Percentiles rank a stretch among this genome's conserved stretches.
Conservation (phyloP, 768 basidiomycete species). For the Russula abietina region DNA sequence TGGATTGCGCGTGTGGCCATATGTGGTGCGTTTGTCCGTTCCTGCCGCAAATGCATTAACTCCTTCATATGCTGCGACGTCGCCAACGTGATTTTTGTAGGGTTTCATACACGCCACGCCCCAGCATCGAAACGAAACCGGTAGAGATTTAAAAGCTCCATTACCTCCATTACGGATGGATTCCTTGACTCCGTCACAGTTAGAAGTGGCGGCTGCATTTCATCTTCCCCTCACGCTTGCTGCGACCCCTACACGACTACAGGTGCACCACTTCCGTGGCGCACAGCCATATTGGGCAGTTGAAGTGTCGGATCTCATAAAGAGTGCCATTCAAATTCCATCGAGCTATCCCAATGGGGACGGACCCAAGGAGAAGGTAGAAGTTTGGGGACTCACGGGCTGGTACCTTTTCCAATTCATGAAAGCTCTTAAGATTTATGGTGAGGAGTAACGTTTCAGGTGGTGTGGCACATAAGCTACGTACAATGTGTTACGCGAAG, state of each 20-base stretch:
- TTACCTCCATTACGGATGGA: slow-evolving; percentile 56
- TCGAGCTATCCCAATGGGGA: slow-evolving; percentile 40
- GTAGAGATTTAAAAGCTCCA: slow-evolving; percentile 35
- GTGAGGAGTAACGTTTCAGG: slow-evolving; percentile 30
- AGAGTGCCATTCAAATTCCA: slow-evolving; percentile 24
- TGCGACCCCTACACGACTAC: slow-evolving; percentile 43
- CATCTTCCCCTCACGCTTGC: slow-evolving; percentile 60
- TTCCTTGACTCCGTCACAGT: slow-evolving; percentile 45
- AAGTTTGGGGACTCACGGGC: slow-evolving; percentile 81
- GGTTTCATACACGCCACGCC: slow-evolving; percentile 30
- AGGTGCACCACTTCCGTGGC: slow-evolving; percentile 50
- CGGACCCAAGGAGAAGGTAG: slow-evolving; percentile 44
- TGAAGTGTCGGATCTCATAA: slow-evolving; percentile 56
- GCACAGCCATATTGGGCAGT: slow-evolving; percentile 57
- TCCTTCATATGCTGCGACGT: neutral
- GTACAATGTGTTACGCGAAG: neutral
- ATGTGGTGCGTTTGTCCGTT: slow-evolving; percentile 50
- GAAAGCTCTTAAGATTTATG: slow-evolving; percentile 46
- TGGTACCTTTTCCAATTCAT: slow-evolving; percentile 71
- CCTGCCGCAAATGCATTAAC: slow-evolving; percentile 19
- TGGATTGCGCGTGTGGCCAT: slow-evolving; percentile 68
- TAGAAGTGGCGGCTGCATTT: slow-evolving; percentile 65
- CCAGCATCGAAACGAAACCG: slow-evolving; percentile 9
- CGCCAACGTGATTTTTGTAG: slow-evolving; percentile 19
- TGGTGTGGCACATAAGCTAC: neutral